Evolutionary conservation across 331 rosid genomes (phyloP).

Genomic region (Pyrus hybrid): DNA sequence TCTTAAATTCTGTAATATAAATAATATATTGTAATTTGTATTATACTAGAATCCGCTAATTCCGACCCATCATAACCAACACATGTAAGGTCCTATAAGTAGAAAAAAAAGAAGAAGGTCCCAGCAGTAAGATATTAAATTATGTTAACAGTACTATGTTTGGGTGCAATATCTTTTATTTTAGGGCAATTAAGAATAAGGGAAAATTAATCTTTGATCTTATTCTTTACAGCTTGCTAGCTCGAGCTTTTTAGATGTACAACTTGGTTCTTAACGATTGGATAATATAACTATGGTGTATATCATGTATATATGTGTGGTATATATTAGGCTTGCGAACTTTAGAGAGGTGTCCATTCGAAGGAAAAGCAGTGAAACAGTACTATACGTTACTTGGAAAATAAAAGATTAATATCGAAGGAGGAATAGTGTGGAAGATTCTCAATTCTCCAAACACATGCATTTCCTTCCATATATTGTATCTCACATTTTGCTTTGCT

Average conservation of each 20-base stretch:
- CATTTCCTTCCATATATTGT: neutral
- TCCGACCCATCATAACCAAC: slow-evolving; percentile 2
- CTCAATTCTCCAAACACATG: neutral
- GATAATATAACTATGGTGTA: no score
- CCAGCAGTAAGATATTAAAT: neutral
- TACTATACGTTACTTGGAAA: neutral
- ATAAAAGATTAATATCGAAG: neutral
- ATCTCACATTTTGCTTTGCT: neutral
- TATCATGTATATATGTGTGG: neutral
- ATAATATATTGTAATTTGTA: no score
- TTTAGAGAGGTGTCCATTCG: neutral
- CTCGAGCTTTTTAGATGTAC: neutral
- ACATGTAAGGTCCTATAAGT: no score
- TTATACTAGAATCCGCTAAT: no score
- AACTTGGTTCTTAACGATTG: no score
- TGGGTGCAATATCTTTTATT: neutral
- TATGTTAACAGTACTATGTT: neutral
- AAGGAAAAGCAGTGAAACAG: neutral
- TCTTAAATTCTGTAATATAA: no score
- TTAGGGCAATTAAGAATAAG: neutral
- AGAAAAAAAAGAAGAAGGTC: no score
- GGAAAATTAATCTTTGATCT: neutral
- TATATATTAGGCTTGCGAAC: neutral
- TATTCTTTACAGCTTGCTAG: neutral
- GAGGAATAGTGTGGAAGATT: neutral